A percentile compares a stretch with the other conserved stretches of the same genome.
Evolutionary conservation across 2,329 filamentous ascomycete genomes (phyloP).

Genomic region (Epichloe typhina): DNA sequence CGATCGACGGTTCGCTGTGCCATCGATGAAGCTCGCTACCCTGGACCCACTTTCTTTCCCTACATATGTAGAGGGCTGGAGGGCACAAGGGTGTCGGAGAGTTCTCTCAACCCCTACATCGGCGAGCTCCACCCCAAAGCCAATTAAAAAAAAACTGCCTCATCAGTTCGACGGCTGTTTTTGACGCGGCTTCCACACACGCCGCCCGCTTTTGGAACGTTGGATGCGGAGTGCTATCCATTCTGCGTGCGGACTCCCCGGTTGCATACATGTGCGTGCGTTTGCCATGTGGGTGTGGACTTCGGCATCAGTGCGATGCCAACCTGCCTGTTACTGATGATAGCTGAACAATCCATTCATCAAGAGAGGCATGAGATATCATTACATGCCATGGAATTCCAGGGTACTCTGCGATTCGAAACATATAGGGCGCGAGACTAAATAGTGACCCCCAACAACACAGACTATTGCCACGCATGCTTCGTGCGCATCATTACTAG

Average conservation of each 20-base stretch:
- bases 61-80: neutral
- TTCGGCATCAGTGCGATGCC: too few species aligned
- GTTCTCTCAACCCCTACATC: neutral
- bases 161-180: neutral
- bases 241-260: too few species aligned
- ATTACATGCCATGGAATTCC: too few species aligned
- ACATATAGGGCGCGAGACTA: neutral
- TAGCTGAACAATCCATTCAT: too few species aligned
- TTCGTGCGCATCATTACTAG: neutral
- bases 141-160: neutral
- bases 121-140: neutral
- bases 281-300: too few species aligned
- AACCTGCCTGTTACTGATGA: too few species aligned
- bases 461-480: neutral
- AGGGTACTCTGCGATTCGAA: too few species aligned
- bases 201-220: too few species aligned
- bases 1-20: slow-evolving; percentile 4
- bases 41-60: neutral
- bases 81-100: neutral
- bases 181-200: too few species aligned
- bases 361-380: too few species aligned
- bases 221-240: too few species aligned
- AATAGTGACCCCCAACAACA: neutral
- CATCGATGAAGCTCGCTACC: slow-evolving; percentile 3
- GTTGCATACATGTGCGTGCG: too few species aligned